Percentiles rank a stretch among this genome's conserved stretches.
Conservation (phyloP, 257 asterid species). For the Cruciata laevipes region DNA sequence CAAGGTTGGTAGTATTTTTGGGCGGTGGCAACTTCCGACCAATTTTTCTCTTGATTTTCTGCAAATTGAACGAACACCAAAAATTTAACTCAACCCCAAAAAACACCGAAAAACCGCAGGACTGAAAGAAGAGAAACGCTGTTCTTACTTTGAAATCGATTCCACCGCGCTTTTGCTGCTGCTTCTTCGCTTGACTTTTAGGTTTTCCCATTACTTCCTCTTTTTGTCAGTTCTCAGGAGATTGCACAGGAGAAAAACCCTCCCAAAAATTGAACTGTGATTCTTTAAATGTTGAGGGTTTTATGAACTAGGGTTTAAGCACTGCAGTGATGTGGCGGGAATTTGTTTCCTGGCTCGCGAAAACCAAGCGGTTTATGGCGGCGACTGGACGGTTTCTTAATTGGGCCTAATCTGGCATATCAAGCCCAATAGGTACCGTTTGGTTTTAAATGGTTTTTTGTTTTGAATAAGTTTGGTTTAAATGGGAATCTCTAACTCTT, state of each 20-base stretch:
- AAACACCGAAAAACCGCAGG: neutral
- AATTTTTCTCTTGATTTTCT: slow-evolving; percentile 82
- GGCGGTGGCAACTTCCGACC: slow-evolving; percentile 97
- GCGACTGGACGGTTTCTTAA: neutral
- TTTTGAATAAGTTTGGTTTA: too few species aligned
- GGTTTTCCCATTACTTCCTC: slow-evolving; percentile 52
- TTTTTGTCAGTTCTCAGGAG: neutral
- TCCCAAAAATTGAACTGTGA: neutral
- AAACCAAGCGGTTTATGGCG: neutral
- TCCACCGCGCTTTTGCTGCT: slow-evolving; percentile 51
- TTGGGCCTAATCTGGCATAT: neutral
- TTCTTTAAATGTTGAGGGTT: neutral
- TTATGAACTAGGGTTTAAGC: slow-evolving; percentile 16
- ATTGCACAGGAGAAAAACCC: too few species aligned
- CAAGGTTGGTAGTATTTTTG: slow-evolving; percentile 77
- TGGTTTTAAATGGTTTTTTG: too few species aligned
- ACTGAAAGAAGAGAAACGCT: neutral
- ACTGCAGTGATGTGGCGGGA: neutral
- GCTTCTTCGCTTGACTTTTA: slow-evolving; percentile 61
- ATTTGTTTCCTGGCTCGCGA: neutral
- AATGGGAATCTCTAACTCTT: too few species aligned
- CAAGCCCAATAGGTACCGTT: neutral
- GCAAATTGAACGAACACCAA: slow-evolving; percentile 13
- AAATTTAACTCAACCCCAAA: neutral
- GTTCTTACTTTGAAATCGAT: slow-evolving; percentile 68